Evolutionary conservation across 768 basidiomycete genomes (phyloP).

Genomic region (Leucosporidium creatinivorum): DNA sequence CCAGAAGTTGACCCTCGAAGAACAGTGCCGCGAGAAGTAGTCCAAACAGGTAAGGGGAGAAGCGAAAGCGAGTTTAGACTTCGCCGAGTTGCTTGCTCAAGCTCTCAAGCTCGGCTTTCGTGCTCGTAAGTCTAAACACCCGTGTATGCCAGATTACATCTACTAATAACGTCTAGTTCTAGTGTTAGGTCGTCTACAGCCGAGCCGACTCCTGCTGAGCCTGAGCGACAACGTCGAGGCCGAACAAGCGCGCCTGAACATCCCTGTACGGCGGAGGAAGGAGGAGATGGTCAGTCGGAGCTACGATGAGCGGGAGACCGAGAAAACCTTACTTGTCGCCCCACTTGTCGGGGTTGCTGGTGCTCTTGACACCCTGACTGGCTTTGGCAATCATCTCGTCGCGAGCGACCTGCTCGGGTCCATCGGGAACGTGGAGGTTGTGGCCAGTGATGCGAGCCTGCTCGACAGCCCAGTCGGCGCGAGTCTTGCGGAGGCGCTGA

Average conservation of each 20-base stretch:
- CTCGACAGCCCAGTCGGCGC: constrained; percentile 28
- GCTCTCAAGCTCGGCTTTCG: too few species aligned
- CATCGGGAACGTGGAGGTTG: constrained; percentile 23
- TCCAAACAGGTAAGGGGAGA: too few species aligned
- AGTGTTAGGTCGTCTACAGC: neutral
- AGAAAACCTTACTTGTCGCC: constrained; percentile 12
- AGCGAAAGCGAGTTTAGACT: too few species aligned
- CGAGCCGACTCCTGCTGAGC: constrained; percentile 6
- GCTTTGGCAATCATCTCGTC: constrained; percentile 16
- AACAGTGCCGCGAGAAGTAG: too few species aligned
- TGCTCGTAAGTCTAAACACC: too few species aligned
- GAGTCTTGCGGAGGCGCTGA: constrained; percentile 15
- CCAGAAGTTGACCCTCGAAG: too few species aligned
- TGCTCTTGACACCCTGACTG: neutral
- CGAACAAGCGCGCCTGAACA: constrained; percentile 13
- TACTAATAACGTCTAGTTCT: too few species aligned
- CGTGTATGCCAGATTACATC: too few species aligned
- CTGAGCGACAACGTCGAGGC: constrained; percentile 11
- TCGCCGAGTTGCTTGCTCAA: too few species aligned
- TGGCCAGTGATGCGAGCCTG: constrained; percentile 16
- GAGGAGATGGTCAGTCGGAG: neutral
- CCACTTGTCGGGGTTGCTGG: constrained; percentile 18
- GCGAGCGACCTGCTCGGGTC: constrained; percentile 6
- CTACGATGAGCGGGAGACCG: neutral
- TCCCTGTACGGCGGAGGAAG: neutral